Conservation (phyloP, 768 basidiomycete genomes). For the Termitomyces sp. region DNA sequence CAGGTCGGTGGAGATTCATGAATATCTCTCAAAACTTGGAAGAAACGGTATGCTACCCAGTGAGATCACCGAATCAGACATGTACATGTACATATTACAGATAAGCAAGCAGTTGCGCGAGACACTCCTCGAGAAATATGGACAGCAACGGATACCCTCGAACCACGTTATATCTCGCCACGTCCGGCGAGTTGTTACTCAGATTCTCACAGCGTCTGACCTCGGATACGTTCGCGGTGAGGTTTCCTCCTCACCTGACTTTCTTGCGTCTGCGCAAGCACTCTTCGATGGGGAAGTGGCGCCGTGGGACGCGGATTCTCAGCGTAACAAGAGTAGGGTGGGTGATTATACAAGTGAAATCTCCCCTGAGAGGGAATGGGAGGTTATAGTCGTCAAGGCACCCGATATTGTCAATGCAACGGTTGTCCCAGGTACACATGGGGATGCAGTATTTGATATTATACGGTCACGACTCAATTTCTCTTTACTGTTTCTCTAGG, state of each 20-base stretch:
- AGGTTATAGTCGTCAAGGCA: conserved; percentile 78
- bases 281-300: conserved; percentile 10
- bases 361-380: conserved; percentile 56
- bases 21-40: conserved; percentile 61
- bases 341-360: too few relatives aligned
- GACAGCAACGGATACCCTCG: conserved; percentile 54
- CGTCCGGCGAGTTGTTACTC: conserved; percentile 65
- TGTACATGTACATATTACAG: too few relatives aligned
- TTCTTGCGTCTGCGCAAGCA: too few relatives aligned
- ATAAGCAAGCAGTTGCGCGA: conserved; percentile 36
- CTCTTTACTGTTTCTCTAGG: conserved; percentile 38
- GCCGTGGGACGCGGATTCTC: conserved; percentile 31
- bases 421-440: conserved; percentile 72
- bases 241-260: too few relatives aligned
- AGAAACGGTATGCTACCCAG: too few relatives aligned
- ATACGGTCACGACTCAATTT: too few relatives aligned
- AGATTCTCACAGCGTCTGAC: conserved; percentile 67
- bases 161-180: conserved; percentile 63
- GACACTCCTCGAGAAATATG: conserved; percentile 50
- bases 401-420: conserved; percentile 70
- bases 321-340: too few relatives aligned
- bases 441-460: too few relatives aligned
- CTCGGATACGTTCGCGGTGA: conserved; percentile 55
- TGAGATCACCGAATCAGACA: too few relatives aligned
- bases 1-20: conserved; percentile 89